Base-by-base conservation (phyloP, 352 stramenopile species). In the Aphanomyces cochlioides region DNA sequence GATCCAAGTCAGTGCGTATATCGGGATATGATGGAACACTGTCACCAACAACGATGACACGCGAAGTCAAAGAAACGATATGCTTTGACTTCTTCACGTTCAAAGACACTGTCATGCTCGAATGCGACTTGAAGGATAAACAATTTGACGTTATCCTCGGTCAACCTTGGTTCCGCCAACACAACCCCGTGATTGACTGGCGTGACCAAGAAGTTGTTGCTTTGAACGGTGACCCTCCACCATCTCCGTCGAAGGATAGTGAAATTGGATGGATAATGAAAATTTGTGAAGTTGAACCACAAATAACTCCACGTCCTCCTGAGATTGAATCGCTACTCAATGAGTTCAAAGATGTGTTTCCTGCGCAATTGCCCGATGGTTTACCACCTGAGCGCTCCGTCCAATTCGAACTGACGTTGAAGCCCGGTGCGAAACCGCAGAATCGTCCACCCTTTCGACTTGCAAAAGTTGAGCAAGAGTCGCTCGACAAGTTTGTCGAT, bases 111-210 rank as follows among this genome's bases (percentile, higher is more conserved):
- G 17, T 12, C 8, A 19, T 69, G 41, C 40, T 36, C 6, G 61
- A 69, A 47, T 69, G 61, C 5, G 61, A 69, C 61, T 47, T 69
- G 61, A 47, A 28, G 15, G 48, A 41, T n/a, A 69, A 72, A 57
- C 7, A 13, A 15, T 72, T 64, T 38, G 38, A 73, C 17, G 43
- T 54, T 10, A 73, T 73, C n/a, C 57, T 73, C 10, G 56, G 67
- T 19, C 47, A 73, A 50, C 38, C 67, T 36, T 73, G 67, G 67
- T 66, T 73, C 38, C 6, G 10, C 5, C n/a, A 66, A 36, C 36
- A 66, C 56, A 73, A 68, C 37, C 67, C 54, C 39, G 15, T 65
- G 17, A 68, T 73, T 37, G 67, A 73, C 47, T 73, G 67, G 67
- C 39, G 38, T 13, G 15, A 45, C 12, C 60, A 57, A 19, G 7